Evolutionary conservation across 495 filamentous ascomycete genomes (phyloP).

Genomic region (Copromyces sp.): DNA sequence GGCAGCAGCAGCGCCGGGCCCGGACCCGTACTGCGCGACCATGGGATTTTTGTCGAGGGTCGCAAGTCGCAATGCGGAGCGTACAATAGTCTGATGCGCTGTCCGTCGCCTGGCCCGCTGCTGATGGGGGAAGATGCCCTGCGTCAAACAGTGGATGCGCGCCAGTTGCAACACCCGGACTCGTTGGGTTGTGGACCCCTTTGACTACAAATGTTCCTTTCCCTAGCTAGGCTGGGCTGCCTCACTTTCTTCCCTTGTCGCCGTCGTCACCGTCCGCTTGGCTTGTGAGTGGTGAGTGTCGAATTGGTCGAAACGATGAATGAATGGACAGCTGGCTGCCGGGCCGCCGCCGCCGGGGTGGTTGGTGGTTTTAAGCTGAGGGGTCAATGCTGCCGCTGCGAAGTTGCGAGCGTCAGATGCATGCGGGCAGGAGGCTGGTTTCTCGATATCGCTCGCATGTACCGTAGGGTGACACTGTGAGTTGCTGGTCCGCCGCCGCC

Average conservation of each 20-base stretch:
- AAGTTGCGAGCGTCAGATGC: too few relatives aligned
- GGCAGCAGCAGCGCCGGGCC: conserved; percentile 15
- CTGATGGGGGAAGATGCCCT: background rate
- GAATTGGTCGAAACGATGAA: background rate
- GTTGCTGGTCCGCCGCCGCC: background rate
- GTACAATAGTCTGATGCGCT: background rate
- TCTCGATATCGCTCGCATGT: background rate
- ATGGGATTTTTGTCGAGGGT: background rate
- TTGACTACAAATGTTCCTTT: background rate
- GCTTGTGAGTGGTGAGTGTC: background rate
- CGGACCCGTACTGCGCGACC: background rate
- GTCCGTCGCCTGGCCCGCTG: background rate
- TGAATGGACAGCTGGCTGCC: background rate
- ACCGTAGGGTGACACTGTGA: background rate
- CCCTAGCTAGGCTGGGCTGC: background rate
- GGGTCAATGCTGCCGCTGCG: background rate
- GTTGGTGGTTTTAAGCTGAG: background rate
- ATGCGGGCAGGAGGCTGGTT: background rate
- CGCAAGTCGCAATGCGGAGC: conserved; percentile 2
- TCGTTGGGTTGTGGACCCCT: background rate
- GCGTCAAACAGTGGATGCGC: background rate
- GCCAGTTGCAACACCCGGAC: background rate
- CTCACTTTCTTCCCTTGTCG: background rate
- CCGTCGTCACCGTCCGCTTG: background rate
- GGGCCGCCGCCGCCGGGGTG: background rate